These are phyloP conservation scores for Adansonia madagascariensis DNA, from an alignment of 441 rosid species.

Conservation along the genomic window DNA sequence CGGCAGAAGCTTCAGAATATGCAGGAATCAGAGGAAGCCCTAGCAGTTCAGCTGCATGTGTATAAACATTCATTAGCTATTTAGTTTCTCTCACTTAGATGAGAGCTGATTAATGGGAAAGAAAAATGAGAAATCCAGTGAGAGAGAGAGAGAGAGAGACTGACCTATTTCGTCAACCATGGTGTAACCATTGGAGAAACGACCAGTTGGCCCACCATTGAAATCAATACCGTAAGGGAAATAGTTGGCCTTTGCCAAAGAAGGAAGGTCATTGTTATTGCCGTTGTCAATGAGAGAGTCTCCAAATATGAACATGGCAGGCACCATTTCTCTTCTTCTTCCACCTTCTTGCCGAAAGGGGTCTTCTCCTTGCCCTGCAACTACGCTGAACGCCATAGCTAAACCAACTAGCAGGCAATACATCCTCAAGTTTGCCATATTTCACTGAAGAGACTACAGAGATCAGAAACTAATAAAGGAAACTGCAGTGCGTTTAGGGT, in stretches of 20 bases:
- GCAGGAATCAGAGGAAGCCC: constrained; percentile 91
- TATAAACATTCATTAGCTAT: constrained; percentile 18
- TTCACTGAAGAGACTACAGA: background rate
- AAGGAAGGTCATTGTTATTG: constrained; percentile 76
- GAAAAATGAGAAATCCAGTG: background rate
- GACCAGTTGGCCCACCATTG: constrained; percentile 91
- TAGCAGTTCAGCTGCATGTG: constrained; percentile 66
- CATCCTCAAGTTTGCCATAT: constrained; percentile 29
- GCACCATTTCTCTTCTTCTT: constrained; percentile 53
- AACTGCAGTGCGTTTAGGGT: background rate
- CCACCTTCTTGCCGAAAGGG: constrained; percentile 37
- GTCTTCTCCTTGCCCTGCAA: constrained; percentile 38
- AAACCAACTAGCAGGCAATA: constrained; percentile 13
- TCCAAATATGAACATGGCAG: constrained; percentile 89
- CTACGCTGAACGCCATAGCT: background rate
- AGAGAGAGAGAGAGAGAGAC: background rate
- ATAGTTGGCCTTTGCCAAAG: constrained; percentile 88
- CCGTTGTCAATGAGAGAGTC: constrained; percentile 94
- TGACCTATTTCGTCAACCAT: constrained; percentile 90
- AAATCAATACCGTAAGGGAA: constrained; percentile 92
- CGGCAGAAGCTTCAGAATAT: constrained; percentile 68
- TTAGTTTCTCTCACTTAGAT: background rate
- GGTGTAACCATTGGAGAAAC: constrained; percentile 91
- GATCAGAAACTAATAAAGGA: background rate
- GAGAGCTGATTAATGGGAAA: background rate